Base-by-base conservation (phyloP, 148 eudicot species). In the Agrostemma githago region DNA sequence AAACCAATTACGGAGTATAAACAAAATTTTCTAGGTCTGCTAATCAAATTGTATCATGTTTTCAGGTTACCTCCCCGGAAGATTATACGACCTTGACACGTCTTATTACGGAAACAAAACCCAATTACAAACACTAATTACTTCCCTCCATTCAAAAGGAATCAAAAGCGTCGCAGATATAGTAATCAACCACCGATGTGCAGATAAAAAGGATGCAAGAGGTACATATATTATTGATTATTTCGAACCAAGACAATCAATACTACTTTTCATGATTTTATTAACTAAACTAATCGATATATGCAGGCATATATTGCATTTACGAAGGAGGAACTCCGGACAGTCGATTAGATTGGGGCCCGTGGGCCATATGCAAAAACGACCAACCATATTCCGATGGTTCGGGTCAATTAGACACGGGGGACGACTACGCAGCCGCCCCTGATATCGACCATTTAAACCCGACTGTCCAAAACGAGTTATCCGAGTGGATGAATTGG, bases 401-500 rank as follows among this genome's bases (percentile, higher is more conserved):
- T 20, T 73, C 79, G 0, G 95, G 92, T 1, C 84, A 92, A 44
- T 71, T 9, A 2, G 97, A 92, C n/a, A 86, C 90, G 0, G 97
- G 97, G 7, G 82, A 42, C 0, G 78, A 69, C 42, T 89, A 66
- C 17, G 78, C 48, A 10, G 77, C 74, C 4, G 93, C 93, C 4
- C 97, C 97, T 0, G 97, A 89, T 57, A 84, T 88, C 2, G 97
- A 91, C 51, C 97, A 89, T 39, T 82, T 89, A 2, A 91, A 89
- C 38, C 81, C 84, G 8, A 84, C 82, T 3, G 88, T 86, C 16
- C 92, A 85, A 78, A 84, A 12, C 4, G 92, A 88, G 74, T 72
- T 90, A 20, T 77, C 87, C 0, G 91, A 84, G 48, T 88, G 96
- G 91, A 82, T 90, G 88, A 90, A 90, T 66, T 89, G 94, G 97